Conservation (phyloP, 805 yeast genomes). For the Starmera dryadoides region DNA sequence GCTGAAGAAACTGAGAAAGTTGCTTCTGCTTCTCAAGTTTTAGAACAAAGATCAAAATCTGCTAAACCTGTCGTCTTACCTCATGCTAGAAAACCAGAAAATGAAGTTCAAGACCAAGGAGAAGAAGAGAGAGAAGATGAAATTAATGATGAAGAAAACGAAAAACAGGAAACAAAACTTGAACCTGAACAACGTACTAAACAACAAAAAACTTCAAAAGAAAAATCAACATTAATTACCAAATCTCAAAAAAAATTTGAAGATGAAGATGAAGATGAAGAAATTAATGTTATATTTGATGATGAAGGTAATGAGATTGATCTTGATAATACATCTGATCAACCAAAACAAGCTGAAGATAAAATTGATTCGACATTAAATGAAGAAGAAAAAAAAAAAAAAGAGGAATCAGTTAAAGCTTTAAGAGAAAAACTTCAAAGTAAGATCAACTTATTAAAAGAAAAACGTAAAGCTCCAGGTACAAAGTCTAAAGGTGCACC, state of each 20-base stretch:
- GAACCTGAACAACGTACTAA: slow-evolving; percentile 12
- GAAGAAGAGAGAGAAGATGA: slow-evolving; percentile 16
- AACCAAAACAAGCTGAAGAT: slow-evolving; percentile 16
- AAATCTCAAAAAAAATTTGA: slow-evolving; percentile 13
- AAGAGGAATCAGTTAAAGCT: slow-evolving; percentile 50
- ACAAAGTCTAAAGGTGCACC: slow-evolving; percentile 75
- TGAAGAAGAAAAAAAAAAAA: slow-evolving; percentile 43
- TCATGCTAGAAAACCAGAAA: slow-evolving; percentile 21
- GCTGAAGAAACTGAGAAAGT: slow-evolving; percentile 39
- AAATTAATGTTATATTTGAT: slow-evolving; percentile 48
- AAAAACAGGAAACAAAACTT: slow-evolving; percentile 18
- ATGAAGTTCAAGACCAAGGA: slow-evolving; percentile 7
- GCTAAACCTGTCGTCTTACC: slow-evolving; percentile 41
- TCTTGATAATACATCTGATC: slow-evolving; percentile 4
- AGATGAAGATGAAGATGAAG: slow-evolving; percentile 23
- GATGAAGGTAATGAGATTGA: slow-evolving; percentile 58
- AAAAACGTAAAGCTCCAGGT: slow-evolving; percentile 90
- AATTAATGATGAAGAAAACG: slow-evolving; percentile 16
- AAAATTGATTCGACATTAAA: not conserved
- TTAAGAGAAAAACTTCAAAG: slow-evolving; percentile 74
- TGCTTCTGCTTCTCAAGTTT: slow-evolving; percentile 52
- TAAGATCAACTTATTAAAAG: slow-evolving; percentile 62
- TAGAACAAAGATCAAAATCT: slow-evolving; percentile 42
- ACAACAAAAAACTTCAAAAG: slow-evolving; percentile 8
- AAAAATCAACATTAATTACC: slow-evolving; percentile 6